phyloP scores from a whole-genome alignment of 169 alveolate species.

The Ichthyophthirius multifiliis region DNA sequence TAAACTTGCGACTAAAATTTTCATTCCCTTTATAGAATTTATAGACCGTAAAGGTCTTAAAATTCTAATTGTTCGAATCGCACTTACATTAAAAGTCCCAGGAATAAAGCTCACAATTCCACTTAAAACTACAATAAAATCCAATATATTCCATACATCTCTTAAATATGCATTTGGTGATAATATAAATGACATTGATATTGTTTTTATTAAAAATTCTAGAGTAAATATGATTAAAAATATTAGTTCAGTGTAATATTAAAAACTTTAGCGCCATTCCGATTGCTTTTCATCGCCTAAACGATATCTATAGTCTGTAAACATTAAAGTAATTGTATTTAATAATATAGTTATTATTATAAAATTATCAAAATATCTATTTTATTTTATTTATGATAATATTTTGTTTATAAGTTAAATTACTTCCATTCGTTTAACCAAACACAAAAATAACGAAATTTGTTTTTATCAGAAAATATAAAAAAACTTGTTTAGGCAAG shows the following conservation, averaged over 20 bases:
- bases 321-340: constrained; percentile 14
- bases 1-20: constrained; percentile 44
- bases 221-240: constrained; percentile 10
- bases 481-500: neutral
- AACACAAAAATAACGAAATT: neutral
- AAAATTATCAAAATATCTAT: constrained; percentile 25
- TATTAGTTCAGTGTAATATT: neutral
- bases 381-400: no score
- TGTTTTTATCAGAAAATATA: neutral
- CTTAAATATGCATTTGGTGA: constrained; percentile 60
- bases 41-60: constrained; percentile 75
- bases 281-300: neutral
- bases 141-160: constrained; percentile 78
- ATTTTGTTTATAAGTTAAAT: neutral
- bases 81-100: constrained; percentile 17
- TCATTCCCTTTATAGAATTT: constrained; percentile 61
- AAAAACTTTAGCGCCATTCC: neutral
- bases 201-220: constrained; percentile 20
- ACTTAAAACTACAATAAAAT: constrained; percentile 66
- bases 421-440: neutral
- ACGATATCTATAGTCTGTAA: constrained; percentile 24
- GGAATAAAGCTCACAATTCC: constrained; percentile 25
- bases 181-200: constrained; percentile 40
- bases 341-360: constrained; percentile 4
- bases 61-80: constrained; percentile 58